Conservation (phyloP, 495 filamentous ascomycete species). For the Margaritispora aquatica region DNA sequence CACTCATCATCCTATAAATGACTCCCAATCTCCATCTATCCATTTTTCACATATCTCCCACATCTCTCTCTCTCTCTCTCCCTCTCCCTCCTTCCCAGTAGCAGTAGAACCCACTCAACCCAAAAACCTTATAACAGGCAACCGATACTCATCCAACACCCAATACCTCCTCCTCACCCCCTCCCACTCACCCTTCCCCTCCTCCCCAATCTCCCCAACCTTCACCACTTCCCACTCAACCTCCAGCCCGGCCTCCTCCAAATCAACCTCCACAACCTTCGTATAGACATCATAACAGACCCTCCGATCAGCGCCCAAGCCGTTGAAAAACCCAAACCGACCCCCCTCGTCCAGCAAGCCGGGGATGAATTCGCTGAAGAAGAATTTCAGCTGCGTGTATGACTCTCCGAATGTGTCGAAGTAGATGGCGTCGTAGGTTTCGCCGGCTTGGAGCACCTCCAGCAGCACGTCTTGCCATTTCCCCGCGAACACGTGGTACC, state of each 20-base stretch:
- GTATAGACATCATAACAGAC: conserved; percentile 95
- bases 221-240: conserved; percentile 74
- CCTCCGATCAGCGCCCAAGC: conserved; percentile 84
- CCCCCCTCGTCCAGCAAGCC: conserved; percentile 67
- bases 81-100: too few species aligned
- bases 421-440: conserved; percentile 86
- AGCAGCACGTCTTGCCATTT: conserved; percentile 82
- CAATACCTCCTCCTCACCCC: conserved; percentile 86
- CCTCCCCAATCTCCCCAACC: conserved; percentile 46
- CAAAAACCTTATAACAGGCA: conserved; percentile 50
- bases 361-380: conserved; percentile 84
- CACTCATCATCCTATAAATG: neutral
- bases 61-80: too few species aligned
- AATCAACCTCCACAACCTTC: conserved; percentile 86
- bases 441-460: conserved; percentile 57
- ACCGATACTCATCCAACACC: conserved; percentile 67
- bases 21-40: too few species aligned
- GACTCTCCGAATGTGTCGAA: conserved; percentile 97
- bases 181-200: conserved; percentile 64
- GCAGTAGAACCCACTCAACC: conserved; percentile 5
- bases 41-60: too few species aligned
- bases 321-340: conserved; percentile 90
- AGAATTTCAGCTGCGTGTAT: conserved; percentile 75
- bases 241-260: conserved; percentile 87
- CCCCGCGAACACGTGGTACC: too few species aligned